Conservation (phyloP, 495 filamentous ascomycete genomes). For the Filosporella fistucella region DNA sequence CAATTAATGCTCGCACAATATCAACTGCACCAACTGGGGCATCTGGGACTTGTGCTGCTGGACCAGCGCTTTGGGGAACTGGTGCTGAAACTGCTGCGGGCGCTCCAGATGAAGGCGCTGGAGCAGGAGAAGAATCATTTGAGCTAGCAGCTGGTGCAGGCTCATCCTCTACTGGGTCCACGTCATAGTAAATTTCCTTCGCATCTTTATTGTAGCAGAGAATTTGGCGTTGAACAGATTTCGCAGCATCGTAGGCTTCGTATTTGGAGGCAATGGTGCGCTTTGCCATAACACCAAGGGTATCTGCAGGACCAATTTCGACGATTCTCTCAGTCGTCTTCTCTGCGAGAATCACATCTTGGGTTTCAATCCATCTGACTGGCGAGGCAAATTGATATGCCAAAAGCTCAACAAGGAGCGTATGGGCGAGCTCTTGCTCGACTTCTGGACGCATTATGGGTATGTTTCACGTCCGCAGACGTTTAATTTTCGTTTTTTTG, state of each 20-base stretch:
- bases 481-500: slow-evolving; percentile 1
- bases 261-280: slow-evolving; percentile 95
- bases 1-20: slow-evolving; percentile 83
- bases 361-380: slow-evolving; percentile 98
- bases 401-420: slow-evolving; percentile 93
- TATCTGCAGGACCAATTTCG: slow-evolving; percentile 95
- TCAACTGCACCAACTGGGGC: slow-evolving; percentile 82
- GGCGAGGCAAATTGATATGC: slow-evolving; percentile 99
- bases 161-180: slow-evolving; percentile 93
- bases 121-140: slow-evolving; percentile 34
- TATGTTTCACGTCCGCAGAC: slow-evolving; percentile 28
- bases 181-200: slow-evolving; percentile 99
- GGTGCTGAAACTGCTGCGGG: slow-evolving; percentile 51
- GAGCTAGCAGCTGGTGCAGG: slow-evolving; percentile 51
- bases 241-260: slow-evolving; percentile 96
- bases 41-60: slow-evolving; percentile 85
- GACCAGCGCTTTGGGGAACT: slow-evolving; percentile 69
- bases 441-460: slow-evolving; percentile 91
- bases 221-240: slow-evolving; percentile 92
- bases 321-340: slow-evolving; percentile 95
- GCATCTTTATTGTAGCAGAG: slow-evolving; percentile 99
- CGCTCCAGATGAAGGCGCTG: slow-evolving; percentile 46
- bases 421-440: slow-evolving; percentile 97
- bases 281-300: slow-evolving; percentile 97
- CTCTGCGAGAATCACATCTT: slow-evolving; percentile 97